Evolutionary conservation across 2,329 filamentous ascomycete genomes (phyloP).

Genomic region (Teratosphaeria gauchensis): DNA sequence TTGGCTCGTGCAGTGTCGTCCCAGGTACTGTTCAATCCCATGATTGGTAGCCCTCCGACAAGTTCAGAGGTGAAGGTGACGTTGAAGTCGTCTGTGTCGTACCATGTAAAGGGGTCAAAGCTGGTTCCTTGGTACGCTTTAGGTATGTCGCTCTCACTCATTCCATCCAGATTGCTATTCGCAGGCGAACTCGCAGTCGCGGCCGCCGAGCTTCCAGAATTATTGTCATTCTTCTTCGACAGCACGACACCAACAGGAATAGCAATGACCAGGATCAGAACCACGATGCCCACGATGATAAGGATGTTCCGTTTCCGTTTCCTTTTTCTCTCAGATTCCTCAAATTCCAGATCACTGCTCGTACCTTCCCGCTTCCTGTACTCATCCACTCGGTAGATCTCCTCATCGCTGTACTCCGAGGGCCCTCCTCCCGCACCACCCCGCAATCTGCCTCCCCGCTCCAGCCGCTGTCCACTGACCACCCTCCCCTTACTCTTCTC

Average conservation of each 20-base stretch:
- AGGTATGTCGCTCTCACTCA: constrained; percentile 36
- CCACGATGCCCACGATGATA: constrained; percentile 29
- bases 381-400: constrained; percentile 31
- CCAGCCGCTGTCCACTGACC: constrained; percentile 38
- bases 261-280: constrained; percentile 36
- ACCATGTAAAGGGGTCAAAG: constrained; percentile 86
- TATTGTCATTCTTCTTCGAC: constrained; percentile 30
- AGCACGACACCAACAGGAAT: constrained; percentile 39
- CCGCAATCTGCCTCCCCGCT: constrained; percentile 19
- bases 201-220: constrained; percentile 10
- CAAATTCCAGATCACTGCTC: constrained; percentile 27
- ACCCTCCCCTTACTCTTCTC: constrained; percentile 26
- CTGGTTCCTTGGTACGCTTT: constrained; percentile 61
- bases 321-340: constrained; percentile 32
- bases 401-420: constrained; percentile 28
- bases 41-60: constrained; percentile 79
- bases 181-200: constrained; percentile 22
- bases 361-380: constrained; percentile 31
- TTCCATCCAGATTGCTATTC: constrained; percentile 37
- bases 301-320: constrained; percentile 46
- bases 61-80: constrained; percentile 80
- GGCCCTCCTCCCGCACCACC: not conserved
- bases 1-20: constrained; percentile 76
- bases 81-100: constrained; percentile 84
- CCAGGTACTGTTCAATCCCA: constrained; percentile 79